These are phyloP conservation scores for Chrysanthemum seticuspe DNA, from an alignment of 129 eudicot species.

Conservation along the genomic window DNA sequence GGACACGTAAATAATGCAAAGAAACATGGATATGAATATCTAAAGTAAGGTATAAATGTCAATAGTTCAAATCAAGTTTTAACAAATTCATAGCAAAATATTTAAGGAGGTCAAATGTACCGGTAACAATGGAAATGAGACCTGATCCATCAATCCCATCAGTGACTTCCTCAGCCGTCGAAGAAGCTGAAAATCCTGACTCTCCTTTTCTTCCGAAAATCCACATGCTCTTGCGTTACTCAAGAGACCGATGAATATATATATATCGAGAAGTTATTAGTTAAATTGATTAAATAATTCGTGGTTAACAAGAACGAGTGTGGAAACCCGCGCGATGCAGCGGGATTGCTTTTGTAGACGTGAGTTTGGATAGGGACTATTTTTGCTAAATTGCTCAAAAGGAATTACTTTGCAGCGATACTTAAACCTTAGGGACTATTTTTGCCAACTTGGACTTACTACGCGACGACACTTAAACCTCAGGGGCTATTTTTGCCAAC, in stretches of 20 bases:
- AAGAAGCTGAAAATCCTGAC: conserved; percentile 39
- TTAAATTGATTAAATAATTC: neutral
- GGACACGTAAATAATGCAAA: too few relatives aligned
- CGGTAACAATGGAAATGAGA: conserved; percentile 38
- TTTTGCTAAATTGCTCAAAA: too few relatives aligned
- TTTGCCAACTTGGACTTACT: too few relatives aligned
- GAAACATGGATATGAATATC: too few relatives aligned
- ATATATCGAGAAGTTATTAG: neutral
- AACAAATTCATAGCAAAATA: neutral
- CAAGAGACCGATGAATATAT: neutral
- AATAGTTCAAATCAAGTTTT: neutral
- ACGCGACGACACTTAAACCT: too few relatives aligned
- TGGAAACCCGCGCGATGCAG: too few relatives aligned
- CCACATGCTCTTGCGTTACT: conserved; percentile 29
- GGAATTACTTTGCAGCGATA: too few relatives aligned
- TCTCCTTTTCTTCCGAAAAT: conserved; percentile 33
- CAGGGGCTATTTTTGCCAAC: too few relatives aligned
- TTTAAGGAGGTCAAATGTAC: neutral
- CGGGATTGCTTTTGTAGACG: too few relatives aligned
- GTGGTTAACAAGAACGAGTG: neutral
- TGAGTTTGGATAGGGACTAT: too few relatives aligned
- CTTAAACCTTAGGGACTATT: too few relatives aligned
- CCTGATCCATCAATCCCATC: conserved; percentile 30
- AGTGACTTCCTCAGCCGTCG: conserved; percentile 38
- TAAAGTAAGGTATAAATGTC: too few relatives aligned